These are phyloP conservation scores for Venturiaceae sp. DNA, from an alignment of 2,329 filamentous ascomycete species.

Conservation along the genomic window DNA sequence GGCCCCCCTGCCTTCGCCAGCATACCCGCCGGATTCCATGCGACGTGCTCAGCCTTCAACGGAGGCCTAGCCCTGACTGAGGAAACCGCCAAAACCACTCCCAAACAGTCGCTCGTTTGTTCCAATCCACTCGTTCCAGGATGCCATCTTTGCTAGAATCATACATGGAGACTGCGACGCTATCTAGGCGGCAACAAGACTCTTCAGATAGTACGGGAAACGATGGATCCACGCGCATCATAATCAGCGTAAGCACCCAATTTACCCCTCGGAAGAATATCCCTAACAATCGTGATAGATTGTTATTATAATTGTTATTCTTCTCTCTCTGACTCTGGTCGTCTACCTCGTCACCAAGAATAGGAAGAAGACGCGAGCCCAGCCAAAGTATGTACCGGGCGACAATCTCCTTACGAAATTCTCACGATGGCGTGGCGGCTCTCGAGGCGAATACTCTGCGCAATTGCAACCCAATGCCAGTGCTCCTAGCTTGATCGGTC, in stretches of 20 bases:
- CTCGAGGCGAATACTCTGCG: conserved; percentile 3
- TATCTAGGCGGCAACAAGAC: not conserved
- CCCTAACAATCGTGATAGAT: not conserved
- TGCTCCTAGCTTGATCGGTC: not conserved
- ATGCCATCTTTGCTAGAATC: not conserved
- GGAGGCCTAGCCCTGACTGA: not conserved
- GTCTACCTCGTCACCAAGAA: not conserved
- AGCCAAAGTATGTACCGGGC: not conserved
- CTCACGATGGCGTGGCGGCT: not conserved
- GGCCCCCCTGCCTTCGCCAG: not conserved
- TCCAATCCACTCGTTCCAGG: not conserved
- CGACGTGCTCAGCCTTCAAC: not conserved
- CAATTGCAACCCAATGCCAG: conserved; percentile 5
- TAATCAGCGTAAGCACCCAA: conserved; percentile 1
- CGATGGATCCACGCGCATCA: not conserved
- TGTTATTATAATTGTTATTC: not conserved
- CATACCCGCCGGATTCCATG: not conserved
- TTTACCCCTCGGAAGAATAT: not conserved
- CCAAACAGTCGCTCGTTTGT: not conserved
- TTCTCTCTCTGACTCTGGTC: not conserved
- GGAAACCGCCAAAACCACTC: no score
- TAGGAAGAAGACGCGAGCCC: not conserved
- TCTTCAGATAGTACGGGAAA: not conserved
- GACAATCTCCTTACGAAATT: conserved; percentile 2
- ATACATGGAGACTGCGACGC: not conserved